phyloP scores from a whole-genome alignment of 148 eudicot species.

The Rhododendron kiyosumense region DNA sequence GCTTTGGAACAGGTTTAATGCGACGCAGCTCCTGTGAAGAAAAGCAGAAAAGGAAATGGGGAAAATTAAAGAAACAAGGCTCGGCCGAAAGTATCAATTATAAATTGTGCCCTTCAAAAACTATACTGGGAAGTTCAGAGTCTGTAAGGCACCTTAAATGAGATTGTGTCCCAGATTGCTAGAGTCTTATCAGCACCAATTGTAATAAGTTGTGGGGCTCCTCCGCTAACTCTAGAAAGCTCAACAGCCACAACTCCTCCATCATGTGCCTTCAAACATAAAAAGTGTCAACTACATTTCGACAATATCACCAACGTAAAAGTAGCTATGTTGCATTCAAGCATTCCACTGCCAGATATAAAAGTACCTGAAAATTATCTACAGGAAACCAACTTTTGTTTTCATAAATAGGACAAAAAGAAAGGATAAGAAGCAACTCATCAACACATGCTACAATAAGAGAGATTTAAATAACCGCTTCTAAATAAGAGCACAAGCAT shows the following conservation, averaged over 20 bases:
- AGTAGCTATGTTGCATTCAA: neutral
- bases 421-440: neutral
- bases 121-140: slow-evolving; percentile 14
- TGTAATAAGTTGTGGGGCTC: slow-evolving; percentile 92
- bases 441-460: neutral
- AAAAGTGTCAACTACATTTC: neutral
- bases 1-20: slow-evolving; percentile 87
- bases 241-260: slow-evolving; percentile 96
- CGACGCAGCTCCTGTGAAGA: slow-evolving; percentile 82
- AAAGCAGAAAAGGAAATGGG: slow-evolving; percentile 12
- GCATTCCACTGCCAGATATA: neutral
- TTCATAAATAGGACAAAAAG: neutral
- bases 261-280: slow-evolving; percentile 74
- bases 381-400: neutral
- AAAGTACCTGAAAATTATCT: neutral
- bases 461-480: neutral
- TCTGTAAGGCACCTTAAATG: slow-evolving; percentile 62
- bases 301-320: neutral
- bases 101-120: neutral
- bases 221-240: slow-evolving; percentile 88
- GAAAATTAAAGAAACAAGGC: neutral
- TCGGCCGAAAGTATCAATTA: neutral
- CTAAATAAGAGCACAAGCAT: neutral
- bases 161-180: slow-evolving; percentile 92
- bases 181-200: slow-evolving; percentile 92